phyloP scores from a whole-genome alignment of 2,329 filamentous ascomycete species.

The Paraconiothyrium brasiliense region DNA sequence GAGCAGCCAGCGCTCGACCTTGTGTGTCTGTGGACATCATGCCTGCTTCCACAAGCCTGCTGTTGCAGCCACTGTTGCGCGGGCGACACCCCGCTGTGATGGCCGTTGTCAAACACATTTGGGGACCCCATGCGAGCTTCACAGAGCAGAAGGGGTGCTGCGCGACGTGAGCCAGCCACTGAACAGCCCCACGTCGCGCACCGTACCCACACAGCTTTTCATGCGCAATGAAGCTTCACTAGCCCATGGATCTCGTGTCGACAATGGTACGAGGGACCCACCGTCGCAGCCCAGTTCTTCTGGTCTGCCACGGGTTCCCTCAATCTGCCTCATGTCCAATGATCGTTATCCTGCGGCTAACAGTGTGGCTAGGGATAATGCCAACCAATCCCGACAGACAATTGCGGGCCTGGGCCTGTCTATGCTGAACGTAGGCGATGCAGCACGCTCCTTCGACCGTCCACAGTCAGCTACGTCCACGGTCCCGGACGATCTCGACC shows the following conservation, averaged over 20 bases:
- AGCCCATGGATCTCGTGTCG: conserved; percentile 30
- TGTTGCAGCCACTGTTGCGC: conserved; percentile 17
- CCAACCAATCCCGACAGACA: conserved; percentile 32
- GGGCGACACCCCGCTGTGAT: conserved; percentile 25
- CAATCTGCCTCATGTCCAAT: conserved; percentile 49
- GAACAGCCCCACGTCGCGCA: conserved; percentile 2
- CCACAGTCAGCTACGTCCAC: conserved; percentile 44
- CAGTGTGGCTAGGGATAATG: conserved; percentile 31
- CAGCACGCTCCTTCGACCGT: conserved; percentile 30
- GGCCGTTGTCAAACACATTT: conserved; percentile 25
- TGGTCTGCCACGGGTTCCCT: conserved; percentile 48
- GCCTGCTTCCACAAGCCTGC: conserved; percentile 61
- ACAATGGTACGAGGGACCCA: conserved; percentile 32
- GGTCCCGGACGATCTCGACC: conserved; percentile 37
- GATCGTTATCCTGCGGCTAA: conserved; percentile 41
- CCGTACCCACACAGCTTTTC: conserved; percentile 24
- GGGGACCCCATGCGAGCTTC: conserved; percentile 26
- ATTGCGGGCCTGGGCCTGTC: conserved; percentile 46
- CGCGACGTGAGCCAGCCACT: conserved; percentile 19
- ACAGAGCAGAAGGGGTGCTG: conserved; percentile 18
- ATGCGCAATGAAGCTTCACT: conserved; percentile 27
- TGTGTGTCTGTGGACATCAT: conserved; percentile 66
- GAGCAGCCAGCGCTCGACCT: conserved; percentile 47
- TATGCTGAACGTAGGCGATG: conserved; percentile 39
- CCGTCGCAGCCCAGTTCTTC: conserved; percentile 45